Evolutionary conservation across 768 basidiomycete genomes (phyloP).

Genomic region (Auriscalpium orientale): DNA sequence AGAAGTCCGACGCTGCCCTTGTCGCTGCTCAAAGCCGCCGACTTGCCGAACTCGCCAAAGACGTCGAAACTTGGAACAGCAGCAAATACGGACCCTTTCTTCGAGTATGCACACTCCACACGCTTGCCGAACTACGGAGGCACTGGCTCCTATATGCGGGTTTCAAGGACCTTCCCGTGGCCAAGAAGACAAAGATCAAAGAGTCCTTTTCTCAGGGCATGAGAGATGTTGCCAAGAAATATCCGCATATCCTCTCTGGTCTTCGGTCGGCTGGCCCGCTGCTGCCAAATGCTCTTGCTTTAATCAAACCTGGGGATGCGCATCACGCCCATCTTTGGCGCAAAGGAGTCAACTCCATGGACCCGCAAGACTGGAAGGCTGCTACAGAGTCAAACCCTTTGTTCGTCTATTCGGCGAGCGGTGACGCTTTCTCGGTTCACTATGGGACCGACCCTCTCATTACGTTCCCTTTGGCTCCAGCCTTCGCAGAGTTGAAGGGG

Average conservation of each 20-base stretch:
- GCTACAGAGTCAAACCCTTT: conserved; percentile 37
- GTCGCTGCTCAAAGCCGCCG: conserved; percentile 32
- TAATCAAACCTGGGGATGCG: conserved; percentile 7
- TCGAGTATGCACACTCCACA: conserved; percentile 30
- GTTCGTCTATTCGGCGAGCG: conserved; percentile 34
- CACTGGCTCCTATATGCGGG: conserved; percentile 29
- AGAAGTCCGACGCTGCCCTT: conserved; percentile 26
- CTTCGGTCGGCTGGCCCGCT: conserved; percentile 34
- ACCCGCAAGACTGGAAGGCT: conserved; percentile 8
- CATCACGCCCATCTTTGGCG: conserved; percentile 32
- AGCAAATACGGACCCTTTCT: conserved; percentile 33
- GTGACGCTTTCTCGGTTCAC: conserved; percentile 33
- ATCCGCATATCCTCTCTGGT: neutral
- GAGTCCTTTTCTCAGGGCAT: neutral
- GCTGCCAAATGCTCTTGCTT: conserved; percentile 8
- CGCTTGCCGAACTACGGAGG: conserved; percentile 31
- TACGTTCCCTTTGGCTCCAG: conserved; percentile 35
- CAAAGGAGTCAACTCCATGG: conserved; percentile 30
- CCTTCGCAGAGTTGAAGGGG: conserved; percentile 15
- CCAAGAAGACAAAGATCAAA: neutral
- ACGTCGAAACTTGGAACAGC: conserved; percentile 29
- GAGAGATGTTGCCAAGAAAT: neutral
- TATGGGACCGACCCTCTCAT: conserved; percentile 37
- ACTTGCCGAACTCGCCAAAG: conserved; percentile 27
- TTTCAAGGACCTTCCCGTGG: neutral